Base-by-base conservation (phyloP, 345 rosid species). In the Salix brachista region DNA sequence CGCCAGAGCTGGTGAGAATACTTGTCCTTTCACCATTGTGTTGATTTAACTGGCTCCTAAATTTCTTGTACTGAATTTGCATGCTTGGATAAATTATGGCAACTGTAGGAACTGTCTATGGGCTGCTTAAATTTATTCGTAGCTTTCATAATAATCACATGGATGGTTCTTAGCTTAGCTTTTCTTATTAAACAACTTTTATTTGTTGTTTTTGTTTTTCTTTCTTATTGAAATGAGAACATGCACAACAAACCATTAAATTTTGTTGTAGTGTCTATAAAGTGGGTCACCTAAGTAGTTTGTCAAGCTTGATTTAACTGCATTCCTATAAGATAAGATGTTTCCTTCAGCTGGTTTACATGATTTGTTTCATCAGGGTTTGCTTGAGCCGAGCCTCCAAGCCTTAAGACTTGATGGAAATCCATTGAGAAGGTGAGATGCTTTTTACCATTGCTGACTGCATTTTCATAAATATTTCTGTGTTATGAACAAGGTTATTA, bases 361-460 rank as follows among this genome's bases (percentile, higher is more conserved):
- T 32, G 25, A 3, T 52, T 42, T 61, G 71, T 75, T 66, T 78
- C 36, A 18, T 71, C 87, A 95, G 99, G 97, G 96, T 75, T 85
- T 91, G 68, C 96, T 95, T 52, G 97, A 95, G 58, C 89, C 92
- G 56, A 89, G 80, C 79, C 86, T 93, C 69, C 97, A 93, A 76
- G 94, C 81, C 71, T 77, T 93, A 77, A 89, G 96, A 77, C 94
- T 94, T 8, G 92, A 91, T 42, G 97, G 97, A 69, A 95, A 95
- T 85, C 97, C 97, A 56, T 72, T 93, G 76, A 88, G 96, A 89
- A 95, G 97, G 97, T 93, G 86, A 21, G 8, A 32, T 58, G 18
- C 16, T 10, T 5, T 17, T 5, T 17, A 5, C 46, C 64, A 67
- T 73, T 14, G 21, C 7, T 54, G 25, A 8, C 67, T 46, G 52